Base-by-base conservation (phyloP, 1,284 basidiomycete species). In the Sporisorium iseilematis-ciliati region DNA sequence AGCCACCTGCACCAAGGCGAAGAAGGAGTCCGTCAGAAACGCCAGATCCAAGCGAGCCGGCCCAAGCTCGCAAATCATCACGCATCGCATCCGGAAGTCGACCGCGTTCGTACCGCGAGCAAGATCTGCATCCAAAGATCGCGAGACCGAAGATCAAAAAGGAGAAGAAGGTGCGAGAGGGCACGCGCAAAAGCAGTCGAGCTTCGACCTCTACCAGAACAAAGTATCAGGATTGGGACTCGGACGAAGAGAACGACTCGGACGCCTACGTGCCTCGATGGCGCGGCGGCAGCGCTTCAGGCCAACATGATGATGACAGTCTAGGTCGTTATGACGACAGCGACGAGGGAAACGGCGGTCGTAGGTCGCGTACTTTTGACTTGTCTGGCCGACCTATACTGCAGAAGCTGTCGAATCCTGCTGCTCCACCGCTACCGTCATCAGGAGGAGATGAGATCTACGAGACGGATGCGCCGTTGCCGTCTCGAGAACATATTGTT, bases 331-430 rank as follows among this genome's bases (percentile, higher is more conserved):
- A 54, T 29, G 55, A 65, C 20, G 61, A 65, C 35, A 68, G 65
- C 52, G 66, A 65, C 18, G 68, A 46, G 14, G 65, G 38, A 12
- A 42, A 61, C 40, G 45, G 49, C 58, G 54, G 56, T 40, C 40
- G 65, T n/a, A 45, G 62, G n/a, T 65, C 65, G 23, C 65, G 64
- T 35, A 75, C 72, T 1, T 75, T 75, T 25, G 72, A 75, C 45
- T 57, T 75, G 4, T 70, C 57, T 4, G 66, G 72, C 18, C 46
- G 60, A 23, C 72, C 56, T 4, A 57, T 63, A 11, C 64, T 80
- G 14, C 59, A 73, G 40, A 71, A 67, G 53, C 67, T 80, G 3
- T 63, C 63, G 46, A 80, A 80, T 51, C 78, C 78, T 7, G 25
- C 45, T 12, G 42, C 75, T 31, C 69, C 74, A 4, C 57, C 58